Evolutionary conservation across 1,284 basidiomycete genomes (phyloP).

Genomic region (Ustilago esculenta): DNA sequence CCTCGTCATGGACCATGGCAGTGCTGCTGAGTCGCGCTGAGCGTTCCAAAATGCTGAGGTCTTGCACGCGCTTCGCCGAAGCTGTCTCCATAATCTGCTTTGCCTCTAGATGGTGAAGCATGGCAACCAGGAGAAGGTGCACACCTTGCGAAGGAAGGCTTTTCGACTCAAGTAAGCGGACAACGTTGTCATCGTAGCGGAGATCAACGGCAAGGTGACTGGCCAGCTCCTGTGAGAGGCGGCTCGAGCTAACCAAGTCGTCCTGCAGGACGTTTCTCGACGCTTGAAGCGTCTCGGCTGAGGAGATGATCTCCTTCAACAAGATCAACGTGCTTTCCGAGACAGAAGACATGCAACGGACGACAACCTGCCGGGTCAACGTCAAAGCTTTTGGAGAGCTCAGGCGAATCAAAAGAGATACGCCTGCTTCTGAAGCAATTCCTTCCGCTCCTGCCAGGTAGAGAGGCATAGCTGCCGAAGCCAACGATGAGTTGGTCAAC

Average conservation of each 20-base stretch:
- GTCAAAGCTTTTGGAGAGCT: constrained; percentile 18
- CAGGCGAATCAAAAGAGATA: constrained; percentile 19
- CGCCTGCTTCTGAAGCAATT: constrained; percentile 11
- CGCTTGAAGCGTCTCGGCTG: neutral
- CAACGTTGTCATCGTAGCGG: constrained; percentile 40
- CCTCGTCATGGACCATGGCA: constrained; percentile 28
- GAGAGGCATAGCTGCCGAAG: constrained; percentile 18
- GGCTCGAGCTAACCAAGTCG: constrained; percentile 4
- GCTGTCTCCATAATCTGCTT: constrained; percentile 17
- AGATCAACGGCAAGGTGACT: constrained; percentile 23
- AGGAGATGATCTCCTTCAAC: constrained; percentile 24
- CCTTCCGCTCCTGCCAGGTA: constrained; percentile 8
- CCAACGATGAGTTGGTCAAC: constrained; percentile 26
- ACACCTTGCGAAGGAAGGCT: constrained; percentile 1
- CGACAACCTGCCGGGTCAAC: constrained; percentile 13
- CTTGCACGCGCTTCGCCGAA: constrained; percentile 28
- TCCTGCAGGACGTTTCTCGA: constrained; percentile 4
- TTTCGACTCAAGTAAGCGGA: constrained; percentile 11
- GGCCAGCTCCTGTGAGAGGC: constrained; percentile 17
- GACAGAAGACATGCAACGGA: constrained; percentile 4
- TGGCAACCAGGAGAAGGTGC: constrained; percentile 19
- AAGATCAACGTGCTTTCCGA: constrained; percentile 2
- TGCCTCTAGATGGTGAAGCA: constrained; percentile 19
- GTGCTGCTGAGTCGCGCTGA: constrained; percentile 33
- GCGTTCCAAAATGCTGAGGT: constrained; percentile 40